These are phyloP conservation scores for Silene uniflora DNA, from an alignment of 148 eudicot species.

Conservation along the genomic window DNA sequence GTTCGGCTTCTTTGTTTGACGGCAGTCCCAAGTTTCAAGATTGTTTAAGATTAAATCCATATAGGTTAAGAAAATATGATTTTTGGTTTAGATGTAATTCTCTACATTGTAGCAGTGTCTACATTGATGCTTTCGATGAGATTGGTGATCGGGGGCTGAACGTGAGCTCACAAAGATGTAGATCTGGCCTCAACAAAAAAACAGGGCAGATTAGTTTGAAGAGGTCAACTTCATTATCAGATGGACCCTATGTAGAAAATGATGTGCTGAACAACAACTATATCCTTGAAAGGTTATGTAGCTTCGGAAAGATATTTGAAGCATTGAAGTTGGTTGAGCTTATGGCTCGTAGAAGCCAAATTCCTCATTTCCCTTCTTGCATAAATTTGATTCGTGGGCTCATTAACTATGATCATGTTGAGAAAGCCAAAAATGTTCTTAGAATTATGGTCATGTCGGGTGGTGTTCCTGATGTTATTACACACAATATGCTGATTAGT, in stretches of 20 bases:
- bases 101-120: conserved; percentile 33
- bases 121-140: conserved; percentile 33
- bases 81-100: conserved; percentile 27
- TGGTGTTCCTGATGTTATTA: conserved; percentile 82
- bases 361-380: conserved; percentile 72
- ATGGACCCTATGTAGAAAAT: conserved; percentile 56
- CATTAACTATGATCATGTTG: conserved; percentile 36
- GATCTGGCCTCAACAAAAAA: conserved; percentile 27
- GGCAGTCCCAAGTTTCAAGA: conserved; percentile 23
- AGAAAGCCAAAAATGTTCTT: conserved; percentile 54
- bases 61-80: conserved; percentile 24
- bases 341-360: conserved; percentile 78
- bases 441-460: conserved; percentile 78
- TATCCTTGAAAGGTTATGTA: conserved; percentile 55
- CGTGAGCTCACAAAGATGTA: conserved; percentile 31
- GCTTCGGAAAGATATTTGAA: conserved; percentile 50
- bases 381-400: conserved; percentile 73
- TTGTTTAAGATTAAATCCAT: conserved; percentile 18
- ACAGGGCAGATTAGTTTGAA: conserved; percentile 17
- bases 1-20: conserved; percentile 11
- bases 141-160: conserved; percentile 29
- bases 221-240: conserved; percentile 26
- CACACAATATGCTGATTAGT: conserved; percentile 76
- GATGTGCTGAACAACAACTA: conserved; percentile 59
- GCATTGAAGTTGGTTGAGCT: conserved; percentile 59